phyloP scores from a whole-genome alignment of 1,139 yeast genomes.

The Hyphopichia burtonii region DNA sequence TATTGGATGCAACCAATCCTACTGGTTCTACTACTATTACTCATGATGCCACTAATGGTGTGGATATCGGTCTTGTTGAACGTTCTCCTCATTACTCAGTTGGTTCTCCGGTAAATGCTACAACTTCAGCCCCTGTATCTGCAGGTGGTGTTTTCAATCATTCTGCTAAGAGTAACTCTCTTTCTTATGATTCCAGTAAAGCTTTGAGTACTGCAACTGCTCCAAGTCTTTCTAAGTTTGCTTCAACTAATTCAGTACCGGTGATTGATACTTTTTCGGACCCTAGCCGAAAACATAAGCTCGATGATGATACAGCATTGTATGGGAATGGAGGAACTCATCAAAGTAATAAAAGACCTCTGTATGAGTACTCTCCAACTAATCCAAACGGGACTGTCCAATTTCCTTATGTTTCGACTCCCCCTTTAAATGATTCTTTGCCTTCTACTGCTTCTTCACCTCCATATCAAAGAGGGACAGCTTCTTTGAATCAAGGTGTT shows the following conservation, averaged over 20 bases:
- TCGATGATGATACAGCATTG: not conserved
- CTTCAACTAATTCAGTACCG: not conserved
- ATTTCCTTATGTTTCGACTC: constrained; percentile 1
- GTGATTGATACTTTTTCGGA: not conserved
- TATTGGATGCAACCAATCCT: constrained; percentile 2
- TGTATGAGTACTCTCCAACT: not conserved
- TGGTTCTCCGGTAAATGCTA: not conserved
- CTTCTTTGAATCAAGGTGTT: constrained; percentile 2
- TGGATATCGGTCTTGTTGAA: not conserved
- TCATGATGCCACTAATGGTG: not conserved
- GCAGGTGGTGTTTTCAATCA: not conserved
- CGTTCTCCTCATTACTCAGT: not conserved
- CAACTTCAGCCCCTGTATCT: not conserved
- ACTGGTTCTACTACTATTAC: not conserved
- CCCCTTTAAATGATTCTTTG: constrained; percentile 14
- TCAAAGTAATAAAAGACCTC: not conserved
- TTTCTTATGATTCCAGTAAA: not conserved
- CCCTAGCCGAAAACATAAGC: not conserved
- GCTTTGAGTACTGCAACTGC: not conserved
- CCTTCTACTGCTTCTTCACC: constrained; percentile 15
- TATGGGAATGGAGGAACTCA: not conserved
- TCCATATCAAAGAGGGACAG: constrained; percentile 7
- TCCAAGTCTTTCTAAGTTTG: constrained; percentile 1
- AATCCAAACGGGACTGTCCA: not conserved
- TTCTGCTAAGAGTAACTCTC: not conserved